Conservation (phyloP, 768 basidiomycete genomes). For the Boletales sp. region DNA sequence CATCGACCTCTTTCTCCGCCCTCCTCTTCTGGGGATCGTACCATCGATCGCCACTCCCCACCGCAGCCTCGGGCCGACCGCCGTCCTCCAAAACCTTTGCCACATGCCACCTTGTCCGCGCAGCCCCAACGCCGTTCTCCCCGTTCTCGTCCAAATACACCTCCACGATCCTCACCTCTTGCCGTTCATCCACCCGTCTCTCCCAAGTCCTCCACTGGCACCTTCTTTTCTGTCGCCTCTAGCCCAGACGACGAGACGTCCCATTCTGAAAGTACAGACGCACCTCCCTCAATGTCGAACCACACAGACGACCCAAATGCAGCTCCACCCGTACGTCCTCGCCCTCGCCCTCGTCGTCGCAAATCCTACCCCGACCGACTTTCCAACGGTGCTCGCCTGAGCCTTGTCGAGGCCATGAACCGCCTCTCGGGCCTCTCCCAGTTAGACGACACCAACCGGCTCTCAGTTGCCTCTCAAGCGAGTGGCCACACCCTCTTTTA, state of each 20-base stretch:
- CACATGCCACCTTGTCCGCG: conserved; percentile 4
- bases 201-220: conserved; percentile 26
- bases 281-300: too few species aligned
- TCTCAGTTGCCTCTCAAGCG: conserved; percentile 21
- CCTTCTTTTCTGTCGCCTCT: conserved; percentile 22
- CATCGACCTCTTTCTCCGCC: not conserved
- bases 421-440: conserved; percentile 9
- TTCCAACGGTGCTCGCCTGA: conserved; percentile 19
- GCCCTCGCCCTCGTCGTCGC: conserved; percentile 14
- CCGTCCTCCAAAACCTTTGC: not conserved
- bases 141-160: conserved; percentile 17
- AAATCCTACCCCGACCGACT: conserved; percentile 25
- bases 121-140: conserved; percentile 6
- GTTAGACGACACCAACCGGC: conserved; percentile 10
- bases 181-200: conserved; percentile 15
- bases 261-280: not conserved
- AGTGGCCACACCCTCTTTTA: conserved; percentile 28
- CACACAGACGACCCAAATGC: not conserved
- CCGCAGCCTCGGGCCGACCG: conserved; percentile 6
- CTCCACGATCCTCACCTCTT: conserved; percentile 14
- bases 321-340: conserved; percentile 10
- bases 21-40: not conserved
- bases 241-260: conserved; percentile 14
- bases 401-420: conserved; percentile 27
- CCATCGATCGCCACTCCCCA: not conserved